Conservation (phyloP, 108 stramenopile genomes). For the Nannochloropsis salina region DNA sequence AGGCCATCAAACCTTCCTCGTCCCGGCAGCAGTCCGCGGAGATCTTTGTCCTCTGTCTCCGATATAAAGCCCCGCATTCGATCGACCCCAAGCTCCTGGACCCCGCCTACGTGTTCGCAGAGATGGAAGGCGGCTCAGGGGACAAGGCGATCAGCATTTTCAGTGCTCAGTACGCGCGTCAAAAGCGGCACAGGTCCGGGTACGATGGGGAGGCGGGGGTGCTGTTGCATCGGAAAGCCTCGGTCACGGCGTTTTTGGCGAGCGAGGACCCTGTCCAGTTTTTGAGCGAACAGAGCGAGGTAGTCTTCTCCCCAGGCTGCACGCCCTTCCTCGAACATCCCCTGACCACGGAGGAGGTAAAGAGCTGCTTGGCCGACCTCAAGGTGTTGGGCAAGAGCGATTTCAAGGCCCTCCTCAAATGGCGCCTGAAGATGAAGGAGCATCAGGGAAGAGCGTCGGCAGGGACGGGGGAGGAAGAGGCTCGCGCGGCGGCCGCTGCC, state of each 20-base stretch:
- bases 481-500: neutral
- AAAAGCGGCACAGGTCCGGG: constrained; percentile 75
- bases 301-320: constrained; percentile 62
- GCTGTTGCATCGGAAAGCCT: constrained; percentile 58
- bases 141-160: constrained; percentile 68
- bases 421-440: constrained; percentile 72
- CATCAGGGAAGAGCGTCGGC: neutral
- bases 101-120: constrained; percentile 89
- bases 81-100: constrained; percentile 92
- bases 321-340: constrained; percentile 66
- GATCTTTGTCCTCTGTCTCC: constrained; percentile 90
- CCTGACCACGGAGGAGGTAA: constrained; percentile 75
- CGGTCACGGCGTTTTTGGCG: constrained; percentile 71
- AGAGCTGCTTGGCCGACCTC: constrained; percentile 45
- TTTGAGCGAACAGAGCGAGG: constrained; percentile 73
- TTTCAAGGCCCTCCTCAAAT: constrained; percentile 81
- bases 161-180: constrained; percentile 78
- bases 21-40: constrained; percentile 87
- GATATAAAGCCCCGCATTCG: constrained; percentile 71
- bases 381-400: constrained; percentile 93
- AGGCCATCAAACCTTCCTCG: constrained; percentile 89
- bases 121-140: neutral
- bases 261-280: constrained; percentile 81
- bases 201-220: constrained; percentile 83
- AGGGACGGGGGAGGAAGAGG: neutral